phyloP scores from a whole-genome alignment of 768 basidiomycete genomes.

The Suillus variegatus region DNA sequence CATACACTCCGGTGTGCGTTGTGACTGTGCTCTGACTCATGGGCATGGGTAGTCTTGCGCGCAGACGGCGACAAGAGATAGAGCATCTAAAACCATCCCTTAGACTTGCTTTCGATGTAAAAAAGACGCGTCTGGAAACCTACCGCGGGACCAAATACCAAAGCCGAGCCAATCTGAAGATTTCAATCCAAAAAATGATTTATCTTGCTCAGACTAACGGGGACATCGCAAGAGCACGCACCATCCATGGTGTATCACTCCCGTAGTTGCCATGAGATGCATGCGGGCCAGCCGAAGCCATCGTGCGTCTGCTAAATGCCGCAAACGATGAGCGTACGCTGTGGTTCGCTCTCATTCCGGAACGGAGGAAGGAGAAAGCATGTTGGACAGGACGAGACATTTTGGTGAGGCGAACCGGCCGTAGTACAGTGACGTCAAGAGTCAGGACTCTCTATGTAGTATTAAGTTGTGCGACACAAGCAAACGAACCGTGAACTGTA shows the following conservation, averaged over 20 bases:
- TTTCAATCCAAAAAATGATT: not conserved
- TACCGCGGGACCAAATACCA: constrained; percentile 34
- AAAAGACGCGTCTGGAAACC: constrained; percentile 9
- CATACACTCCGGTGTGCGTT: constrained; percentile 19
- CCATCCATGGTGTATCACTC: constrained; percentile 32
- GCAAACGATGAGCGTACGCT: constrained; percentile 17
- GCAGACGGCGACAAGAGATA: constrained; percentile 34
- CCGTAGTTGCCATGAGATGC: constrained; percentile 18
- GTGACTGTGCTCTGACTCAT: constrained; percentile 21
- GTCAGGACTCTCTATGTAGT: not conserved
- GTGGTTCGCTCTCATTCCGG: constrained; percentile 11
- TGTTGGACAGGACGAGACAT: constrained; percentile 27
- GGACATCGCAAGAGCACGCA: constrained; percentile 14
- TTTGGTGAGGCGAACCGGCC: not conserved
- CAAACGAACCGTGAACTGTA: not conserved
- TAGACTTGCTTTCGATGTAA: not conserved
- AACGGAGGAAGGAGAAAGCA: constrained; percentile 21
- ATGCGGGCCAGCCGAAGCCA: constrained; percentile 26
- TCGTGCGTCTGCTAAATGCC: constrained; percentile 23
- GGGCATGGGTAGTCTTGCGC: constrained; percentile 23
- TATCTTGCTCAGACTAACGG: not conserved
- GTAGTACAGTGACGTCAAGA: not conserved
- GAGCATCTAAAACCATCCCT: constrained; percentile 22
- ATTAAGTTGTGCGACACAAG: not conserved
- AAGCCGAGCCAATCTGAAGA: constrained; percentile 30